Percentiles rank a stretch among this genome's conserved stretches.
These are phyloP conservation scores for Wallacemonas collosoma DNA, from an alignment of 208 protist genomes.

Conservation along the genomic window DNA sequence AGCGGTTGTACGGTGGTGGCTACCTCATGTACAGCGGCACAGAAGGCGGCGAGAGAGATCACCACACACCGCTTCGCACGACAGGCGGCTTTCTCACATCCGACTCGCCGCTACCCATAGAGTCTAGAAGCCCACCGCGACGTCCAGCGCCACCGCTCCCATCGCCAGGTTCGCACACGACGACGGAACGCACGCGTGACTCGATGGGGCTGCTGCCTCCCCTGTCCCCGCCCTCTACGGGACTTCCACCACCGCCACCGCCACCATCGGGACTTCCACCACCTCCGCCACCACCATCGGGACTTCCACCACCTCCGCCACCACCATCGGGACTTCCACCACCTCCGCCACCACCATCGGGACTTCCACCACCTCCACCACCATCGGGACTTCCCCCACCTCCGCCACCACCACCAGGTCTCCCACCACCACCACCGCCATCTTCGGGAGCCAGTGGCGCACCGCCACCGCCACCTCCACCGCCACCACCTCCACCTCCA, in stretches of 20 bases:
- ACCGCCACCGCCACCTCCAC: conserved; percentile 3
- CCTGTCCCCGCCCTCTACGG: not conserved
- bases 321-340: conserved; percentile 28
- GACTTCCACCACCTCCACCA: conserved; percentile 20
- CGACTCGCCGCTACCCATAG: conserved; percentile 7
- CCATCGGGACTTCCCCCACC: not conserved
- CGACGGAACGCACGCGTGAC: too few species aligned
- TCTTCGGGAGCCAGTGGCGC: too few species aligned
- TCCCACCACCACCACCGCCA: conserved; percentile 31
- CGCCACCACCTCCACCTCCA: conserved; percentile 37
- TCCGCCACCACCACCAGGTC: conserved; percentile 19
- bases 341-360: conserved; percentile 31
- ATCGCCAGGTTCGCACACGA: not conserved
- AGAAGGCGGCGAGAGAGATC: not conserved
- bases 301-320: conserved; percentile 29
- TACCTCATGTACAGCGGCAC: conserved; percentile 15
- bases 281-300: conserved; percentile 18
- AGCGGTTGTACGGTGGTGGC: conserved; percentile 46
- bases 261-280: conserved; percentile 1
- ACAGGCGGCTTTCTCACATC: conserved; percentile 12
- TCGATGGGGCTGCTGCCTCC: not conserved
- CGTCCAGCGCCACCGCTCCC: conserved; percentile 7
- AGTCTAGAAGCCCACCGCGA: not conserved
- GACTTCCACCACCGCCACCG: conserved; percentile 24
- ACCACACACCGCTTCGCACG: conserved; percentile 9